These are phyloP conservation scores for Mikania micrantha DNA, from an alignment of 129 eudicot genomes.

Conservation along the genomic window DNA sequence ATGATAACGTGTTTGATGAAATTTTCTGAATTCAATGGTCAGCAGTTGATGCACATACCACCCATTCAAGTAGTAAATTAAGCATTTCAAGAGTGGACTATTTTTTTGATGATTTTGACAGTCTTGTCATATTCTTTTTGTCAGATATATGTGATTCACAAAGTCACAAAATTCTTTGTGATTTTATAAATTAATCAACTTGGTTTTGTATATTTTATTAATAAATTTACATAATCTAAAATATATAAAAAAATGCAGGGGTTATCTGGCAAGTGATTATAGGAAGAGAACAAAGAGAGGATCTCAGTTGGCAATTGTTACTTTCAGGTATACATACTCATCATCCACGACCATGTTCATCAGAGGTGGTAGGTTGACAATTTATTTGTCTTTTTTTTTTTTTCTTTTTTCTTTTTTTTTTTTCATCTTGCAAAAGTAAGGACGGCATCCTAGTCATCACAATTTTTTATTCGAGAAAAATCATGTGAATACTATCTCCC, in stretches of 20 bases:
- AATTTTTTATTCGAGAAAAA: neutral
- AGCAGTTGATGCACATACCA: neutral
- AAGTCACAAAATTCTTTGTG: constrained; percentile 10
- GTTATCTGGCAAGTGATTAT: constrained; percentile 4
- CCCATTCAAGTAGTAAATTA: constrained; percentile 4
- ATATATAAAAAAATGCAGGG: neutral
- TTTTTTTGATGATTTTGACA: constrained; percentile 10
- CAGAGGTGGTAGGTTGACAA: constrained; percentile 21
- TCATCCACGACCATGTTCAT: neutral
- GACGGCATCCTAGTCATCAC: constrained; percentile 34
- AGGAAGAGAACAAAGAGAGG: constrained; percentile 3
- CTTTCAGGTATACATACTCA: constrained; percentile 7
- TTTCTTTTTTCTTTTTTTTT: neutral
- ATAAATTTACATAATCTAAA: neutral
- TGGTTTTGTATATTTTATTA: neutral
- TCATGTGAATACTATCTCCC: neutral
- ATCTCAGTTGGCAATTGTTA: constrained; percentile 6
- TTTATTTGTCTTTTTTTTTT: neutral
- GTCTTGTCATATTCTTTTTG: constrained; percentile 29
- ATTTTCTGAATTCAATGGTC: neutral
- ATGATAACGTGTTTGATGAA: neutral
- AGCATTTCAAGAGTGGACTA: constrained; percentile 12
- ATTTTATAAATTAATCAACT: constrained; percentile 14
- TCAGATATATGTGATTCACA: constrained; percentile 8
- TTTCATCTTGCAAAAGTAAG: constrained; percentile 11